phyloP scores from a whole-genome alignment of 2,329 filamentous ascomycete genomes.

The Diaporthe sp. region DNA sequence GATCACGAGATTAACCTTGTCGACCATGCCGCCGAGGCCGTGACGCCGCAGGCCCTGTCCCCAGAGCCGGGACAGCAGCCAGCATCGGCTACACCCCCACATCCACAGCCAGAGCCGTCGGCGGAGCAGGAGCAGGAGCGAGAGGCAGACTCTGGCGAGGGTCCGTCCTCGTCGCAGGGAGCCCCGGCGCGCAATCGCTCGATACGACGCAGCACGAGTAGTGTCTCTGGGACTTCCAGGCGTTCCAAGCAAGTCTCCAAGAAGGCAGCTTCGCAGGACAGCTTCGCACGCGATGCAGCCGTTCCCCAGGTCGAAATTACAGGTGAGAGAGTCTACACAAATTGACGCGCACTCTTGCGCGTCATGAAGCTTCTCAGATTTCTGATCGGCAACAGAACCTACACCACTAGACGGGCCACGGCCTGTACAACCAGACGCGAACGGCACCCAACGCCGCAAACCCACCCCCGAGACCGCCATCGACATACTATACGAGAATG shows the following conservation, averaged over 20 bases:
- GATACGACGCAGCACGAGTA: conserved; percentile 23
- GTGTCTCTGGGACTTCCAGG: neutral
- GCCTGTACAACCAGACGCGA: neutral
- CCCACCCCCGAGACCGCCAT: conserved; percentile 69
- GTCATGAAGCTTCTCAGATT: neutral
- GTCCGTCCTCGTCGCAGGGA: conserved; percentile 15
- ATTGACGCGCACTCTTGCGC: neutral
- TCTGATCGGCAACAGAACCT: conserved; percentile 34
- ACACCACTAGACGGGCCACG: conserved; percentile 37
- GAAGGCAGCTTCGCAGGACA: conserved; percentile 4
- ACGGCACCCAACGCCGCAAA: conserved; percentile 41
- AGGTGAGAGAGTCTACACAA: conserved; percentile 15
- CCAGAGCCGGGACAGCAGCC: conserved; percentile 24
- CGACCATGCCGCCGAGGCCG: conserved; percentile 60
- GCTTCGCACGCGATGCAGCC: neutral
- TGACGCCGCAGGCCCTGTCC: conserved; percentile 30
- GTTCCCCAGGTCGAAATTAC: conserved; percentile 36
- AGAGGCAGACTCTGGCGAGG: neutral
- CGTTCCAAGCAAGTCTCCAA: neutral
- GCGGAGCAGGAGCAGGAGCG: neutral
- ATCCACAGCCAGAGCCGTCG: neutral
- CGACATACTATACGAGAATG: conserved; percentile 95
- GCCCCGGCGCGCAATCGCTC: neutral
- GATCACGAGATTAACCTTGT: conserved; percentile 80
- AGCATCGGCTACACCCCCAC: neutral